Percentiles rank a stretch among this genome's conserved stretches.
Evolutionary conservation across 371 early-diverging fungal genomes (phyloP).

Genomic region (Blakeslea trispora): DNA sequence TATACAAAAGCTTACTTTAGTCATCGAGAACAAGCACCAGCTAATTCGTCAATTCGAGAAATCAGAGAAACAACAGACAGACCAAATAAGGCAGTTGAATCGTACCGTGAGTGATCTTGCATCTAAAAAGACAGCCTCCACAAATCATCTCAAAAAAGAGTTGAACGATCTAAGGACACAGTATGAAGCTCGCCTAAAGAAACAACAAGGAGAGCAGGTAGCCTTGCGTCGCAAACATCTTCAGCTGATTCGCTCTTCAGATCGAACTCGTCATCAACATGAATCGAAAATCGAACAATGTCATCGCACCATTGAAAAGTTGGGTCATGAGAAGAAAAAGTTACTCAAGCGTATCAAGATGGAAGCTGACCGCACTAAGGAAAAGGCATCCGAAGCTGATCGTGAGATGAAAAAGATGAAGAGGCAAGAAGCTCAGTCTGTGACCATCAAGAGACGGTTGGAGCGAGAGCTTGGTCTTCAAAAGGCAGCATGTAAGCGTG

Average conservation of each 20-base stretch:
- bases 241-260: constrained; percentile 51
- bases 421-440: constrained; percentile 53
- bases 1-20: constrained; percentile 9
- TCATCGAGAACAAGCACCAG: constrained; percentile 38
- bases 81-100: constrained; percentile 58
- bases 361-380: constrained; percentile 65
- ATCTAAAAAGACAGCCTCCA: constrained; percentile 14
- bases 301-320: constrained; percentile 50
- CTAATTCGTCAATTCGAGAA: constrained; percentile 50
- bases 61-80: constrained; percentile 43
- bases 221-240: constrained; percentile 56
- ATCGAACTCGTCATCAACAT: constrained; percentile 43
- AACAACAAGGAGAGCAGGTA: constrained; percentile 64
- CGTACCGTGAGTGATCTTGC: constrained; percentile 28
- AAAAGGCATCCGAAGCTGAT: constrained; percentile 60
- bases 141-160: constrained; percentile 27
- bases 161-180: constrained; percentile 23
- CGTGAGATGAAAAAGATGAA: constrained; percentile 68
- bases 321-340: constrained; percentile 71
- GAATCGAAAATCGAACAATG: constrained; percentile 49
- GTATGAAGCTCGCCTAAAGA: constrained; percentile 68
- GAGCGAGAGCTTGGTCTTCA: constrained; percentile 33
- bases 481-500: constrained; percentile 30
- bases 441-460: constrained; percentile 20
- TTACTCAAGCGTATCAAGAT: constrained; percentile 74